Evolutionary conservation across 106 monocot genomes (phyloP), one percentile per base, ranked within the genome.

Genomic region (Platanthera zijinensis): DNA sequence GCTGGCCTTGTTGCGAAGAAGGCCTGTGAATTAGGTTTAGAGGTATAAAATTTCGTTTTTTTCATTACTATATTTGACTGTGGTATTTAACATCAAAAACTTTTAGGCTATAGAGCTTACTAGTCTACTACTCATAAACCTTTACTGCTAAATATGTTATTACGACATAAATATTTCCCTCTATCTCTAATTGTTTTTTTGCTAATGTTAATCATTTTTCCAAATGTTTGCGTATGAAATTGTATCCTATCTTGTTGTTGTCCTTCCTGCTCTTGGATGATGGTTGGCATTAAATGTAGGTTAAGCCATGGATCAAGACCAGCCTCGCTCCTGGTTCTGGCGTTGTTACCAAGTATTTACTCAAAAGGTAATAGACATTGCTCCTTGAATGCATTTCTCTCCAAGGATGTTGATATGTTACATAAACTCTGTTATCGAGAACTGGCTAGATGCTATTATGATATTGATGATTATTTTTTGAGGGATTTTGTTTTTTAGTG

Each of bases 301-400:
- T 92, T 50, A 89, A 86, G 74, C 87, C 92, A 76, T 92, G 92
- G 89, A 87, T 92, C 63, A 92, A 89, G 50, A 92, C 92, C 13
- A 92, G 92, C 72, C 87, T 92, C 57, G 92, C 92, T 17, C 92
- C 92, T 53, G 92, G 92, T 75, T 92, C 92, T 57, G 89, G 92
- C 66, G 92, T 92, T 80, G 89, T 89, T 22, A 87, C 87, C 71
- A 92, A 92, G 52, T 92, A 92, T 72, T 77, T 92, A 73, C 84
- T 82, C 15, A 84, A 83, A 62, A 92, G 92, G 87, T 87, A 80
- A 10, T 21, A 4, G 2, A 6, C 50, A 13, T 21, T 18, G n/a
- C 39, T 77, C 52, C 48, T 68, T 8, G 68, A 68, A 68, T 12
- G 68, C 45, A 12, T 7, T 30, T 68, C 12, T 48, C 45, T 45